These are phyloP conservation scores for Pezicula carpinea DNA, from an alignment of 2,329 filamentous ascomycete species.

Conservation along the genomic window DNA sequence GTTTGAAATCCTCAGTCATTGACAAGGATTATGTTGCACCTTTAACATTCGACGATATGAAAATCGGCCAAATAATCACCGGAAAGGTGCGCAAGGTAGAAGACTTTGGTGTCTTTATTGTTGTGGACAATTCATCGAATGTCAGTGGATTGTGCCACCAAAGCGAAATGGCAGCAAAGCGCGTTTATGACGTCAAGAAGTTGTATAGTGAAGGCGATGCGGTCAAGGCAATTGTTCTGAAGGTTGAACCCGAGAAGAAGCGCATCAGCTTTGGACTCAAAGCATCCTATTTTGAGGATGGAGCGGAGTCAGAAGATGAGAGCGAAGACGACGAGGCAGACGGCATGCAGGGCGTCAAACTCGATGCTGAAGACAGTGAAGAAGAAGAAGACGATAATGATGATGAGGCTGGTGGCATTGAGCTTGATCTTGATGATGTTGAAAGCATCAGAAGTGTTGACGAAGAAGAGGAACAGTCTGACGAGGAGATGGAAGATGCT, in stretches of 20 bases:
- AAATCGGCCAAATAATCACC: constrained; percentile 75
- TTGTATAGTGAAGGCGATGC: constrained; percentile 84
- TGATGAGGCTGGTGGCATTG: constrained; percentile 35
- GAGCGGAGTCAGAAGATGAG: constrained; percentile 43
- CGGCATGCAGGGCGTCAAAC: constrained; percentile 37
- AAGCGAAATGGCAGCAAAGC: constrained; percentile 83
- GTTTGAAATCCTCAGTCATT: constrained; percentile 78
- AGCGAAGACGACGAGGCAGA: constrained; percentile 43
- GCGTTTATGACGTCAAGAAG: constrained; percentile 78
- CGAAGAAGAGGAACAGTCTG: constrained; percentile 12
- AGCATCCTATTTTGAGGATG: constrained; percentile 77
- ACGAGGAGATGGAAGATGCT: constrained; percentile 30
- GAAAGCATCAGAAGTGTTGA: constrained; percentile 38
- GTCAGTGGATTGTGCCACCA: constrained; percentile 91
- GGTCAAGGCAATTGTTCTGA: constrained; percentile 89
- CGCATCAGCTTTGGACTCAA: constrained; percentile 89
- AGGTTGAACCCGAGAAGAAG: constrained; percentile 68
- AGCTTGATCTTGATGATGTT: constrained; percentile 25
- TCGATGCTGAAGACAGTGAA: constrained; percentile 20
- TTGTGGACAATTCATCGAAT: constrained; percentile 80
- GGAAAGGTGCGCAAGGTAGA: constrained; percentile 92
- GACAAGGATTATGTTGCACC: constrained; percentile 74
- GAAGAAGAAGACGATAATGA: constrained; percentile 35
- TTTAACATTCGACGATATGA: constrained; percentile 70
- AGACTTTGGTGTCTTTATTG: constrained; percentile 91